Conservation (phyloP, 768 basidiomycete genomes). For the Roridomyces roridus region DNA sequence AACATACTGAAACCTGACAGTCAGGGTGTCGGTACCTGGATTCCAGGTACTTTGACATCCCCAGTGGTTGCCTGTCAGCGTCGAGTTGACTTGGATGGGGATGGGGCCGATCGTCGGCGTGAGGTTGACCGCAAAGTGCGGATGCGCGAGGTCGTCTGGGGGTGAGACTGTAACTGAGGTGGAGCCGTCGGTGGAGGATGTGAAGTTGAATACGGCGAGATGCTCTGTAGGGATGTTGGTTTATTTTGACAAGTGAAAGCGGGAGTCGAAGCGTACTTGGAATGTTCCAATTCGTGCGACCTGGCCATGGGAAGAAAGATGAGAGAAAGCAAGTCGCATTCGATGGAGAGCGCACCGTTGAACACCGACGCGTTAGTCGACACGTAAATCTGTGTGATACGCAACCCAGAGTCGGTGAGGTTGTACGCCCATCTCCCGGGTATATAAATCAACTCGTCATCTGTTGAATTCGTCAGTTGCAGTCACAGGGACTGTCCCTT, state of each 20-base stretch:
- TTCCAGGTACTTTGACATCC: too few relatives aligned
- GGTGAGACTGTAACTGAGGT: not conserved
- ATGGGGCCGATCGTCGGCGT: not conserved
- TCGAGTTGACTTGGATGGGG: conserved; percentile 13
- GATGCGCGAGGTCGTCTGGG: not conserved
- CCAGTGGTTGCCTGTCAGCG: conserved; percentile 9
- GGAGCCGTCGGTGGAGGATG: not conserved
- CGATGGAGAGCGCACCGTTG: conserved; percentile 4
- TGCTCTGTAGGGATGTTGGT: not conserved
- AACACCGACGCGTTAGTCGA: conserved; percentile 6
- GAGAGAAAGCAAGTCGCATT: not conserved
- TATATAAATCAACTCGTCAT: conserved; percentile 20
- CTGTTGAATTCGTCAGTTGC: too few relatives aligned
- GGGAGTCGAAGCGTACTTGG: conserved; percentile 1
- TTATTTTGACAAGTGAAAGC: not conserved
- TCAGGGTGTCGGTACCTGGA: too few relatives aligned
- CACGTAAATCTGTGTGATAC: conserved; percentile 23
- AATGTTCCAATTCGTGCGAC: conserved; percentile 18
- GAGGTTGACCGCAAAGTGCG: conserved; percentile 12
- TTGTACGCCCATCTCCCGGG: conserved; percentile 18
- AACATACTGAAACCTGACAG: too few relatives aligned
- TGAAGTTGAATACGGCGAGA: not conserved
- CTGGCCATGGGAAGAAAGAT: not conserved
- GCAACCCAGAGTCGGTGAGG: conserved; percentile 6
- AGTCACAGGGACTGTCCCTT: too few relatives aligned